phyloP scores from a whole-genome alignment of 2,329 filamentous ascomycete species.

The Penicillium janthinellum region DNA sequence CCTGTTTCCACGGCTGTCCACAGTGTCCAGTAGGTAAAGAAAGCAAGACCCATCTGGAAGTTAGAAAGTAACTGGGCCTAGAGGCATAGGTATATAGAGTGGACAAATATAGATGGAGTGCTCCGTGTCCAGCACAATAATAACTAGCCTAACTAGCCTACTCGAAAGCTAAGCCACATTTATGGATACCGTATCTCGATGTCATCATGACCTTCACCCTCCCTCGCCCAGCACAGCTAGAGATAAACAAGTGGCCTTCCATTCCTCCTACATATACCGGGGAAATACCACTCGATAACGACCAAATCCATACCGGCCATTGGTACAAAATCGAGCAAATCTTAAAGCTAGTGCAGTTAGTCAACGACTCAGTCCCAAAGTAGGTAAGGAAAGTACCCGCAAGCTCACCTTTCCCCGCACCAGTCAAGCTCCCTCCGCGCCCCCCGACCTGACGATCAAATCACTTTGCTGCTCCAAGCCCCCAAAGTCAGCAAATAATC shows the following conservation, averaged over 20 bases:
- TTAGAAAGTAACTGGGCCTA: not conserved
- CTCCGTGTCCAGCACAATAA: not conserved
- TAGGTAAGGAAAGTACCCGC: not conserved
- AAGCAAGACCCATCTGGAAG: not conserved
- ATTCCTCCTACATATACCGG: not conserved
- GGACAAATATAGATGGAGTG: too few species aligned
- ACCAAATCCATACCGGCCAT: not conserved
- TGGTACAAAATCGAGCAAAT: not conserved
- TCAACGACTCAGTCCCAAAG: not conserved
- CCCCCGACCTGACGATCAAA: slow-evolving; percentile 4
- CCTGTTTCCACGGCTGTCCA: not conserved
- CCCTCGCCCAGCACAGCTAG: not conserved
- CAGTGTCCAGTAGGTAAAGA: not conserved
- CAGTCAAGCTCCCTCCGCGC: slow-evolving; percentile 3
- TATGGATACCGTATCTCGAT: slow-evolving; percentile 8
- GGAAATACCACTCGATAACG: not conserved
- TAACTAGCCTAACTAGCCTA: not conserved
- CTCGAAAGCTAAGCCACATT: not conserved
- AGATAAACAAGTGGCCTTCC: not conserved
- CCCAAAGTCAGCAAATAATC: not conserved
- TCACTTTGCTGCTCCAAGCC: not conserved
- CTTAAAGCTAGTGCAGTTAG: not conserved
- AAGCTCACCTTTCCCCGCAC: slow-evolving; percentile 19
- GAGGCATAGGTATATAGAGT: not conserved
- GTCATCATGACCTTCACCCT: slow-evolving; percentile 17